phyloP scores from a whole-genome alignment of 2,329 filamentous ascomycete genomes.

The Aspergillus texensis region DNA sequence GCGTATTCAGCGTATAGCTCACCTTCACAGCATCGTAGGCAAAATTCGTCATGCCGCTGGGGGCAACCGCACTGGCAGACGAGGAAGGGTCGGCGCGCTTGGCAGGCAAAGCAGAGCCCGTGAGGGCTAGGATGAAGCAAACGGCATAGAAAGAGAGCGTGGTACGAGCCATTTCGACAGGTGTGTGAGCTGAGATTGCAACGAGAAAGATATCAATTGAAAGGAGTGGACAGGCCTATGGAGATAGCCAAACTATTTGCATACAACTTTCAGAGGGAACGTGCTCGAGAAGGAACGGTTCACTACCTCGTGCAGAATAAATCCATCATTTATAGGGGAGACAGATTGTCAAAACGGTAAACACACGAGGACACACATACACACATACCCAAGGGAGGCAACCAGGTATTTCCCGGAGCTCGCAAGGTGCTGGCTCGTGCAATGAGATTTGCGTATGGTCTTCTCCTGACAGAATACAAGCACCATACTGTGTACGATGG shows the following conservation, averaged over 20 bases:
- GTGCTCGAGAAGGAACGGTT: not conserved
- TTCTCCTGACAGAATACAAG: not conserved
- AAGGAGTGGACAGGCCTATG: constrained; percentile 18
- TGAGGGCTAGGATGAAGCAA: constrained; percentile 32
- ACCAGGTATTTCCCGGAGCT: not conserved
- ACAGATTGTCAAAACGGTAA: not conserved
- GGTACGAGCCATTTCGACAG: constrained; percentile 35
- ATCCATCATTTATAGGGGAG: not conserved
- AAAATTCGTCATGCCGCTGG: not conserved
- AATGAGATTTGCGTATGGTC: not conserved
- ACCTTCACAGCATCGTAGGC: constrained; percentile 24
- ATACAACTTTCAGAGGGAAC: not conserved
- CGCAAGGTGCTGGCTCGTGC: not conserved
- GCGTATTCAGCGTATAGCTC: not conserved
- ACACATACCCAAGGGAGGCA: not conserved
- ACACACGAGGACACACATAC: not conserved
- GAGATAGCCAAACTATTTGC: not conserved
- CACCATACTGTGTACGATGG: not conserved
- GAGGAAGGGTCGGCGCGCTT: constrained; percentile 12
- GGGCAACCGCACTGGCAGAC: not conserved
- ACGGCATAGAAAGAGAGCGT: constrained; percentile 32
- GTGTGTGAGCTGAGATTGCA: not conserved
- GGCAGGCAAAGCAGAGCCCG: constrained; percentile 33
- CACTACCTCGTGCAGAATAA: not conserved
- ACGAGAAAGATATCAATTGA: constrained; percentile 5